Evolutionary conservation across 768 basidiomycete genomes (phyloP).

Genomic region (Collybia mongolica): DNA sequence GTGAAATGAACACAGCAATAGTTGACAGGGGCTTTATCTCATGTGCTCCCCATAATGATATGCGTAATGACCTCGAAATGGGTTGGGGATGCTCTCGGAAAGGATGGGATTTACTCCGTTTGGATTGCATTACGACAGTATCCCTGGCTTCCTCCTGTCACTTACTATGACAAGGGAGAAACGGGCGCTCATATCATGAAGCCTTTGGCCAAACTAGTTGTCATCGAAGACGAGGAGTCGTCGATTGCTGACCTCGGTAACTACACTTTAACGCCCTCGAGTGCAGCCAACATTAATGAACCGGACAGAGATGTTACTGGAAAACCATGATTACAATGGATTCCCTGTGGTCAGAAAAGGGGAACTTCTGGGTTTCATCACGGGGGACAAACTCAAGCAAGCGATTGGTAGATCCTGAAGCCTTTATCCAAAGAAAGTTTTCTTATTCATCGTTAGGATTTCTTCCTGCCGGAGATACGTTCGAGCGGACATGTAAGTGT

Average conservation of each 20-base stretch:
- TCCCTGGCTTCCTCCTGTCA: conserved; percentile 66
- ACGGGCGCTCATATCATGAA: conserved; percentile 64
- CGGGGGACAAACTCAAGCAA: conserved; percentile 48
- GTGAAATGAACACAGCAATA: conserved; percentile 19
- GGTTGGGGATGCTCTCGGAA: conserved; percentile 70
- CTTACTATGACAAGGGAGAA: conserved; percentile 65
- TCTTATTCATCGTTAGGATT: conserved; percentile 17
- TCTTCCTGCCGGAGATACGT: conserved; percentile 27
- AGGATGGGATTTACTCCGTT: conserved; percentile 67
- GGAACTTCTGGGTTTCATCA: conserved; percentile 60
- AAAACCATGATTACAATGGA: conserved; percentile 50
- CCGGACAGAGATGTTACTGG: conserved; percentile 37
- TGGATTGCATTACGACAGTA: conserved; percentile 75
- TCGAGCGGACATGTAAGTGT: conserved; percentile 33
- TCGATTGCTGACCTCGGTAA: conserved; percentile 51
- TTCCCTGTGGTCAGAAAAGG: conserved; percentile 60
- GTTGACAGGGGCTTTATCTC: conserved; percentile 78
- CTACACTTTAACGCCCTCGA: background rate
- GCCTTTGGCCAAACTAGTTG: conserved; percentile 44
- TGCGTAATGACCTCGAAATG: conserved; percentile 77
- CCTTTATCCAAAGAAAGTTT: background rate
- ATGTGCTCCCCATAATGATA: conserved; percentile 83
- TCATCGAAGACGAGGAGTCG: conserved; percentile 48
- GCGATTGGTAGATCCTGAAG: conserved; percentile 29
- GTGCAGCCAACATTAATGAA: conserved; percentile 1